A percentile compares a stretch with the other conserved stretches of the same genome.
Evolutionary conservation across 208 protist genomes (phyloP).

Genomic region (Acanthamoeba pearcei): DNA sequence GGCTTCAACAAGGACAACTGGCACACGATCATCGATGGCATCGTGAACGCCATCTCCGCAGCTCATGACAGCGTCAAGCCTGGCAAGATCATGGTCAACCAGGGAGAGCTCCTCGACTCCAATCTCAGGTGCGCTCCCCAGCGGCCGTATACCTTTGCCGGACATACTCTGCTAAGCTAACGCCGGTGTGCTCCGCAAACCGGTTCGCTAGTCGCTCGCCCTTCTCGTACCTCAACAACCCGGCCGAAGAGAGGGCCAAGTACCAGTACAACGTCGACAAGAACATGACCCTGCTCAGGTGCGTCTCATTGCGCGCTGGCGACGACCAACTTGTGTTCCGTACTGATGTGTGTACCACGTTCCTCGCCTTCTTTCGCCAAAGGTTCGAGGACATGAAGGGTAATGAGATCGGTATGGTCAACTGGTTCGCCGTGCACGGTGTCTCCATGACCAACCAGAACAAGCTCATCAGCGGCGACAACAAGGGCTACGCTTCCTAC

Average conservation of each 20-base stretch:
- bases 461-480: slow-evolving; percentile 85
- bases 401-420: slow-evolving; percentile 79
- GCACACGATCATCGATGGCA: slow-evolving; percentile 82
- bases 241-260: slow-evolving; percentile 80
- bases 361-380: not conserved
- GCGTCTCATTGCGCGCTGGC: not conserved
- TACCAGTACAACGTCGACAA: slow-evolving; percentile 84
- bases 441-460: slow-evolving; percentile 87
- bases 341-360: not conserved
- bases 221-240: slow-evolving; percentile 82
- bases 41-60: slow-evolving; percentile 78
- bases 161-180: not conserved
- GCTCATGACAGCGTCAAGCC: slow-evolving; percentile 79
- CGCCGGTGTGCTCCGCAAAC: no score
- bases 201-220: slow-evolving; percentile 77
- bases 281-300: slow-evolving; percentile 81
- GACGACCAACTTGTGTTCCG: not conserved
- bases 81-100: slow-evolving; percentile 66
- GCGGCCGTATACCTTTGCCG: not conserved
- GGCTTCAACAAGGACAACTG: slow-evolving; percentile 85
- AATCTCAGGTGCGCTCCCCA: slow-evolving; percentile 78
- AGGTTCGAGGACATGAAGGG: slow-evolving; percentile 76
- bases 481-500: slow-evolving; percentile 87
- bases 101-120: slow-evolving; percentile 77
- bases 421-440: slow-evolving; percentile 85